Conservation (phyloP, 2,329 filamentous ascomycete species). For the Alternaria gaisen region DNA sequence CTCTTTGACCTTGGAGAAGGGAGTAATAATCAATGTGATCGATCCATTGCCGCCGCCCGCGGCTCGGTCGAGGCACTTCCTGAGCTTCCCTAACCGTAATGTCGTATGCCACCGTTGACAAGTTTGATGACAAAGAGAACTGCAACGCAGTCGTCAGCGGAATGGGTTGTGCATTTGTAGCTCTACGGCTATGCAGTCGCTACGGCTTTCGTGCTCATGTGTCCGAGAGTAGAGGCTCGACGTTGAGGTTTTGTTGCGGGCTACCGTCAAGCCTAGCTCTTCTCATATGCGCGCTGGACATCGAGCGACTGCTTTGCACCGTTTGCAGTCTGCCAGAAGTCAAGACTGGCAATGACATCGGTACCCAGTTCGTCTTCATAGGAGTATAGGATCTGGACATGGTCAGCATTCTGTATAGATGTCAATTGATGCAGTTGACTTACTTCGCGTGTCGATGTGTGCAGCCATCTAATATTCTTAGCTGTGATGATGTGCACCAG, state of each 20-base stretch:
- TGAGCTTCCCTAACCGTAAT: constrained; percentile 4
- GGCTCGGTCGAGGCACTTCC: constrained; percentile 13
- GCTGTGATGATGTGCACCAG: constrained; percentile 93
- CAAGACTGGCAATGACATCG: constrained; percentile 91
- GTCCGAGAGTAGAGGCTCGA: constrained; percentile 14
- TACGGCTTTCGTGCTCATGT: constrained; percentile 9
- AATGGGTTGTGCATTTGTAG: constrained; percentile 1
- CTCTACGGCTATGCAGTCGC: constrained; percentile 1
- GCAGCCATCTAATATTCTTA: constrained; percentile 96
- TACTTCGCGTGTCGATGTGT: constrained; percentile 97
- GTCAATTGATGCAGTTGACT: constrained; percentile 7
- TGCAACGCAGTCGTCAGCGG: constrained; percentile 2
- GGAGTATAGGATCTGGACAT: constrained; percentile 85
- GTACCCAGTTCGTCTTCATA: constrained; percentile 96
- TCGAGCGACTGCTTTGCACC: constrained; percentile 41
- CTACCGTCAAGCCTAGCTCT: constrained; percentile 27
- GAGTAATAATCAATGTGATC: constrained; percentile 9
- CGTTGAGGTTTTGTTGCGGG: constrained; percentile 1
- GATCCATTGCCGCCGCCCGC: constrained; percentile 14
- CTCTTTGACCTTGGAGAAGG: constrained; percentile 2
- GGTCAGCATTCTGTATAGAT: constrained; percentile 22
- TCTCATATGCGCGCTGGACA: constrained; percentile 35
- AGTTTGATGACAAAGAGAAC: background rate
- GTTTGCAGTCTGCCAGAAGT: constrained; percentile 77
- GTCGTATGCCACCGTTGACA: constrained; percentile 1